These are phyloP conservation scores for Tuber magnatum DNA, from an alignment of 495 filamentous ascomycete species.

Conservation along the genomic window DNA sequence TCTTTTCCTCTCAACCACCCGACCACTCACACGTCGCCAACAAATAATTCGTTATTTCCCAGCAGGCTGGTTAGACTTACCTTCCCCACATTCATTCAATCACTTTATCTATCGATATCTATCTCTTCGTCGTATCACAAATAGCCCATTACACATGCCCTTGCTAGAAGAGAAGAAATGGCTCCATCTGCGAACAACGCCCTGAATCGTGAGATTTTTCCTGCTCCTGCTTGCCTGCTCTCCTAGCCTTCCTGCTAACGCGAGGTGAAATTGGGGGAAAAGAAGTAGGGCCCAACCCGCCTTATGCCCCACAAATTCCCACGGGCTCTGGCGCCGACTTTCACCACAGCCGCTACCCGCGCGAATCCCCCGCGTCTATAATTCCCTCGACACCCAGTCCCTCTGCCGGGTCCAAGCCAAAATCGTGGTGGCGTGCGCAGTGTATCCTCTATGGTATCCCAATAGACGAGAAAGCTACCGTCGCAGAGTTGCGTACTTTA, in stretches of 20 bases:
- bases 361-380: constrained; percentile 1
- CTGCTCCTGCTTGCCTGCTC: no score
- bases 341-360: not conserved
- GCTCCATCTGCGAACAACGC: constrained; percentile 10
- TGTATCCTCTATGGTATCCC: constrained; percentile 8
- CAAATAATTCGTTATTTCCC: not conserved
- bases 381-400: constrained; percentile 5
- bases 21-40: constrained; percentile 3
- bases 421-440: constrained; percentile 16
- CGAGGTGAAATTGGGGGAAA: not conserved
- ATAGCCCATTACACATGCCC: not conserved
- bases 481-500: constrained; percentile 4
- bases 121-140: constrained; percentile 2
- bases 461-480: not conserved
- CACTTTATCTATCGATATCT: not conserved
- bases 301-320: not conserved
- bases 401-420: constrained; percentile 12
- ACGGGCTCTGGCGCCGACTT: not conserved
- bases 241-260: not conserved
- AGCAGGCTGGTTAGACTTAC: not conserved
- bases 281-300: constrained; percentile 9
- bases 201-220: constrained; percentile 6
- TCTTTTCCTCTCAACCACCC: not conserved
- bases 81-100: constrained; percentile 3
- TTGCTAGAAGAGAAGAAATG: constrained; percentile 8